phyloP scores from a whole-genome alignment of 2,329 filamentous ascomycete genomes.

The Cercospora berteroae region DNA sequence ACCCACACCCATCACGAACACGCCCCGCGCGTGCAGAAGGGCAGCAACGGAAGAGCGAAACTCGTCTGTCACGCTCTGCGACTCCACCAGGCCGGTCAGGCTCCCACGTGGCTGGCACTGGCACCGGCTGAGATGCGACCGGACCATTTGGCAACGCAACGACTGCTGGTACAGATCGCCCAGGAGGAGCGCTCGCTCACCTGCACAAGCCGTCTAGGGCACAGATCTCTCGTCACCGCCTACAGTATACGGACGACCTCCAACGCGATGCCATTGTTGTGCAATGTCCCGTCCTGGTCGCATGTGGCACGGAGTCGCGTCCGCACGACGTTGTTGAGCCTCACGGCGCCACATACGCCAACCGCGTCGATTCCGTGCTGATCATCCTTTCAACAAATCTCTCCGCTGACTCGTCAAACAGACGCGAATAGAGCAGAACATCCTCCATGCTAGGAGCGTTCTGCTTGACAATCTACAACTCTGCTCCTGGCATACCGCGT shows the following conservation, averaged over 20 bases:
- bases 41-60: neutral
- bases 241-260: neutral
- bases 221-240: neutral
- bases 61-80: neutral
- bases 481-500: neutral
- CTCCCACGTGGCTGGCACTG: neutral
- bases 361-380: neutral
- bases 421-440: neutral
- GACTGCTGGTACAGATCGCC: too few relatives aligned
- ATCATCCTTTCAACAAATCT: neutral
- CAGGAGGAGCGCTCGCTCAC: too few relatives aligned
- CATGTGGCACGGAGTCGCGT: neutral
- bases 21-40: too few relatives aligned
- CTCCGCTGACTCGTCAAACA: neutral
- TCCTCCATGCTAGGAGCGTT: neutral
- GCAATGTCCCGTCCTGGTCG: neutral
- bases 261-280: neutral
- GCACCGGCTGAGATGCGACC: neutral
- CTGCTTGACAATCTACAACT: neutral
- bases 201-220: neutral
- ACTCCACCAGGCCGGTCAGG: neutral
- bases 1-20: too few relatives aligned
- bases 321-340: neutral
- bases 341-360: neutral
- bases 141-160: neutral